Evolutionary conservation across 2,329 filamentous ascomycete genomes (phyloP).

Genomic region (Metarhizium rileyi): DNA sequence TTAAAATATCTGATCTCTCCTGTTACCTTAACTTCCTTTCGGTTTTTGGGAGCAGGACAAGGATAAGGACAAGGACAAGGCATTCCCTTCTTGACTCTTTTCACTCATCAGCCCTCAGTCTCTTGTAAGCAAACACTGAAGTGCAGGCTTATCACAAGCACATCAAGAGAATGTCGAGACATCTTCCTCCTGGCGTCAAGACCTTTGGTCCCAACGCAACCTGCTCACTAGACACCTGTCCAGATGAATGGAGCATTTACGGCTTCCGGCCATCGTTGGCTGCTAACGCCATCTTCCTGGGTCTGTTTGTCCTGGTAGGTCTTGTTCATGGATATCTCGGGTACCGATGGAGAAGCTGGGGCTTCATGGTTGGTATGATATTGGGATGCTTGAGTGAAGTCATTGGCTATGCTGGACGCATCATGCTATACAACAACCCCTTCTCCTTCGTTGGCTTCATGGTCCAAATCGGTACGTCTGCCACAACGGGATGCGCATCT

Average conservation of each 20-base stretch:
- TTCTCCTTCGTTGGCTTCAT: slow-evolving; percentile 52
- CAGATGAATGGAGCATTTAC: slow-evolving; percentile 38
- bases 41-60: too few relatives aligned
- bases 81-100: neutral
- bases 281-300: slow-evolving; percentile 43
- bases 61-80: too few relatives aligned
- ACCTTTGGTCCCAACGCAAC: slow-evolving; percentile 34
- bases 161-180: slow-evolving; percentile 2
- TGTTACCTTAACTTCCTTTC: neutral
- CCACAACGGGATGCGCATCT: neutral
- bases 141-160: neutral
- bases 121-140: neutral
- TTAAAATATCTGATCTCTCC: neutral
- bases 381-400: slow-evolving; percentile 48
- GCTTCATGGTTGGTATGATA: slow-evolving; percentile 42
- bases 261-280: slow-evolving; percentile 42
- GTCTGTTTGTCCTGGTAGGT: slow-evolving; percentile 35
- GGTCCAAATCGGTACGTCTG: slow-evolving; percentile 48
- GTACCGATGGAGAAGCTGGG: slow-evolving; percentile 35
- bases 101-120: too few relatives aligned
- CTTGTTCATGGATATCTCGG: slow-evolving; percentile 35
- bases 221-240: slow-evolving; percentile 39
- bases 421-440: slow-evolving; percentile 47
- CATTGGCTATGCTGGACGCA: slow-evolving; percentile 51
- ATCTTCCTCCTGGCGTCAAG: slow-evolving; percentile 11